These are phyloP conservation scores for Ramularia endophylla DNA, from an alignment of 2,329 filamentous ascomycete genomes.

Conservation along the genomic window DNA sequence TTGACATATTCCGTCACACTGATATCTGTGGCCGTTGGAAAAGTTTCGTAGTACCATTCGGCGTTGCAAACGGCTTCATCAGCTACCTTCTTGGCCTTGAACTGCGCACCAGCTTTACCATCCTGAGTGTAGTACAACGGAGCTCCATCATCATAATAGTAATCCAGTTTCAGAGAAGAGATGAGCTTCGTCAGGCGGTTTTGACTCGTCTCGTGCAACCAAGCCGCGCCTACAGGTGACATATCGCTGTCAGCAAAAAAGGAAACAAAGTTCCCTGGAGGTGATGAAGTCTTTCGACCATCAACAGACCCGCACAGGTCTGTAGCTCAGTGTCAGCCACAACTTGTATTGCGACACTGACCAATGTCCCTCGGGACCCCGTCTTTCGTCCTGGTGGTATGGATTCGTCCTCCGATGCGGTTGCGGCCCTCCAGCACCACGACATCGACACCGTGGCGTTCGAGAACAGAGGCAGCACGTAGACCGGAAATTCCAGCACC, in stretches of 20 bases:
- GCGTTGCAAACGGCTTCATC: conserved; percentile 41
- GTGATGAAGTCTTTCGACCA: conserved; percentile 21
- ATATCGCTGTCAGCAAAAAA: conserved; percentile 13
- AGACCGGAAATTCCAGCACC: conserved; percentile 34
- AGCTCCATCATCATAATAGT: conserved; percentile 42
- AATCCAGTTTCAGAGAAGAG: conserved; percentile 37
- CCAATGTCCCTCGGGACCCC: conserved; percentile 22
- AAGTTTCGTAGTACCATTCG: conserved; percentile 37
- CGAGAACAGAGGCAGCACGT: conserved; percentile 31
- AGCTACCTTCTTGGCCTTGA: conserved; percentile 43
- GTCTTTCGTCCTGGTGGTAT: conserved; percentile 34
- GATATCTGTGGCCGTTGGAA: conserved; percentile 38
- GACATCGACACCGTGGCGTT: conserved; percentile 32
- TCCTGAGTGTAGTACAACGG: conserved; percentile 39
- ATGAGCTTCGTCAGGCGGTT: conserved; percentile 41
- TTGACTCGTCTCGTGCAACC: conserved; percentile 43
- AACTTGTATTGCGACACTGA: conserved; percentile 21
- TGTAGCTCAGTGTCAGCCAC: conserved; percentile 27
- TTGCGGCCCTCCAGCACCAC: conserved; percentile 31
- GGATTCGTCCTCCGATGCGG: conserved; percentile 35
- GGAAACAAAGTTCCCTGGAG: conserved; percentile 17
- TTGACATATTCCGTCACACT: conserved; percentile 36
- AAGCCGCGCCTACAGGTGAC: conserved; percentile 34
- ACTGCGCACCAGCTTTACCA: conserved; percentile 39
- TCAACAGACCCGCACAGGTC: conserved; percentile 25